phyloP scores from a whole-genome alignment of 1,284 basidiomycete species.

The Irpex sp. region DNA sequence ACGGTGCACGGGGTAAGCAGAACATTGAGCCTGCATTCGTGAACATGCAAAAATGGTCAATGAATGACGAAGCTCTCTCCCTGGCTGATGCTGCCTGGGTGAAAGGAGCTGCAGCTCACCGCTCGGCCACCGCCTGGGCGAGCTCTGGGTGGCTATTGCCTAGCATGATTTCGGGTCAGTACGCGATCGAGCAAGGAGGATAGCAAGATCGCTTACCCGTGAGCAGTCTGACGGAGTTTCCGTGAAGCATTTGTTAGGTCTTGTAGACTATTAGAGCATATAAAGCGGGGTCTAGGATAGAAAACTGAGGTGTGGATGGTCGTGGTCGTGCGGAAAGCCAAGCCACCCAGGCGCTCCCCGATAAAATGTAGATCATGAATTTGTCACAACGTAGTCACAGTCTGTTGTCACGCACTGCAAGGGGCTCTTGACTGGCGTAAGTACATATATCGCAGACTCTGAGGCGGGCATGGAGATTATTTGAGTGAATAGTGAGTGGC shows the following conservation, averaged over 20 bases:
- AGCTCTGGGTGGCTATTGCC: constrained; percentile 98
- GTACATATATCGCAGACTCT: too few species aligned
- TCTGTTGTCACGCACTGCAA: neutral
- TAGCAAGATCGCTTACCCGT: constrained; percentile 61
- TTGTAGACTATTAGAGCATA: constrained; percentile 25
- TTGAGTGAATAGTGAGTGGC: too few species aligned
- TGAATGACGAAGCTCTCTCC: constrained; percentile 2
- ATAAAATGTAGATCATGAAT: neutral
- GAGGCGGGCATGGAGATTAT: too few species aligned
- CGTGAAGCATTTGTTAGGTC: constrained; percentile 66
- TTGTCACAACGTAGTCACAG: neutral
- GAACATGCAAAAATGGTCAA: neutral
- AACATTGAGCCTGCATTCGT: constrained; percentile 75
- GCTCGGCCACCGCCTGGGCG: constrained; percentile 89
- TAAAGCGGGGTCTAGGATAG: constrained; percentile 1
- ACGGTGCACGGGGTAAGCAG: constrained; percentile 88
- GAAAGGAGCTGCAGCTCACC: constrained; percentile 72
- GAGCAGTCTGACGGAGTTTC: constrained; percentile 91
- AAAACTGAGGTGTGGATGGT: neutral
- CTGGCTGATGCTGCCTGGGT: constrained; percentile 29
- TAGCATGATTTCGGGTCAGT: constrained; percentile 32
- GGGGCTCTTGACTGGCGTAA: too few species aligned
- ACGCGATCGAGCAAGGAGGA: constrained; percentile 7
- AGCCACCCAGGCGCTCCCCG: neutral
- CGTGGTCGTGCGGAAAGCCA: neutral